Conservation (phyloP, 768 basidiomycete species). For the Tricholoma matsutake region DNA sequence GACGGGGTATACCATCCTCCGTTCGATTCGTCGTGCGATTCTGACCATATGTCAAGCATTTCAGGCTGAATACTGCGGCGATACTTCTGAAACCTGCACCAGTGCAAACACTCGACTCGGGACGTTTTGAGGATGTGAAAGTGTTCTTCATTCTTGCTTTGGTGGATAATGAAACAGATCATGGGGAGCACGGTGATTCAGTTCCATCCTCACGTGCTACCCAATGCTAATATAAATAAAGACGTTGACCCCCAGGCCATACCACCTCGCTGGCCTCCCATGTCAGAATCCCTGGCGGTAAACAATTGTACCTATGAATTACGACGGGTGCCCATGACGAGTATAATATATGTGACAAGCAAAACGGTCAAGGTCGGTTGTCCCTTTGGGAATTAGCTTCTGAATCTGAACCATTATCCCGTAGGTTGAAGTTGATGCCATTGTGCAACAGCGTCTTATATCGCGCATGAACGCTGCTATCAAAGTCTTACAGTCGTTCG, state of each 20-base stretch:
- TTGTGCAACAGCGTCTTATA: constrained; percentile 65
- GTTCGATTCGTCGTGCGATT: neutral
- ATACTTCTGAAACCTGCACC: constrained; percentile 68
- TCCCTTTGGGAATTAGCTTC: neutral
- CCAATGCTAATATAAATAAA: constrained; percentile 23
- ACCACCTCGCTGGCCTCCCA: constrained; percentile 78
- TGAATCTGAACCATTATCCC: neutral
- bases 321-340: constrained; percentile 59
- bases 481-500: constrained; percentile 44
- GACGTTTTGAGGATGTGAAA: constrained; percentile 45
- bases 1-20: constrained; percentile 58
- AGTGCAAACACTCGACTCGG: constrained; percentile 40
- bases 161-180: constrained; percentile 62
- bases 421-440: constrained; percentile 68
- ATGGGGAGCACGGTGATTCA: constrained; percentile 46
- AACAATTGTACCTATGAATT: constrained; percentile 66
- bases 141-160: constrained; percentile 71
- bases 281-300: constrained; percentile 41
- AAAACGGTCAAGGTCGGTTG: constrained; percentile 62
- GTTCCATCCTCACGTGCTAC: neutral
- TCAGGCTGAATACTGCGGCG: constrained; percentile 63
- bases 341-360: constrained; percentile 73
- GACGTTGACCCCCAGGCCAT: constrained; percentile 57
- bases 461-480: constrained; percentile 58
- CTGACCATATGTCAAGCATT: constrained; percentile 54